These are phyloP conservation scores for Boletus speciosus DNA, from an alignment of 768 basidiomycete species.

Conservation along the genomic window DNA sequence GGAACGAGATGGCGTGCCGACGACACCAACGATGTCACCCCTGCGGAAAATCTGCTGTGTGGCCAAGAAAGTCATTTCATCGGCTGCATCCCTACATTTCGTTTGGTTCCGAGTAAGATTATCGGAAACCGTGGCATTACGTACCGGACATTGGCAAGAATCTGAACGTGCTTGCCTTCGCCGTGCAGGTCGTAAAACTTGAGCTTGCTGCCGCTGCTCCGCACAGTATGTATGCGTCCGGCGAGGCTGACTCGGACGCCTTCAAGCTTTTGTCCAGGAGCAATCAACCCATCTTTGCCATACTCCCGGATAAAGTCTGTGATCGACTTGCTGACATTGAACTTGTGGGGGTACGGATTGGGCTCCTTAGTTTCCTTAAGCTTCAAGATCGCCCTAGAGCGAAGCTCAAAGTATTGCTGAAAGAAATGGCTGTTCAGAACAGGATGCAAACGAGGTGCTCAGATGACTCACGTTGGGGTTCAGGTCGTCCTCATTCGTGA, in stretches of 20 bases:
- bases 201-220: constrained; percentile 77
- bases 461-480: constrained; percentile 75
- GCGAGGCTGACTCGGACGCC: constrained; percentile 63
- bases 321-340: constrained; percentile 80
- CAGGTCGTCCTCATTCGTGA: constrained; percentile 72
- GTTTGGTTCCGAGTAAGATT: constrained; percentile 17
- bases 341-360: constrained; percentile 99
- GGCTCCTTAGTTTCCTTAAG: constrained; percentile 82
- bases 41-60: constrained; percentile 87
- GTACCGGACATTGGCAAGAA: constrained; percentile 87
- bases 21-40: constrained; percentile 94
- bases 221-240: constrained; percentile 89
- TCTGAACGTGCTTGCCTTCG: constrained; percentile 91
- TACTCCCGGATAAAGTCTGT: constrained; percentile 70
- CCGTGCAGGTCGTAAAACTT: constrained; percentile 92
- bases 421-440: neutral
- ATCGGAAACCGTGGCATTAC: constrained; percentile 25
- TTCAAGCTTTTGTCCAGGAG: constrained; percentile 63
- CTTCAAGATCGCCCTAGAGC: constrained; percentile 82
- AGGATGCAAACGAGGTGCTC: neutral
- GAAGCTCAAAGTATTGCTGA: constrained; percentile 96
- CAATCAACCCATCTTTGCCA: constrained; percentile 67
- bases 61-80: constrained; percentile 61
- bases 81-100: constrained; percentile 50
- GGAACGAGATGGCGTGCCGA: constrained; percentile 84